A percentile compares a stretch with the other conserved stretches of the same genome.
Evolutionary conservation across 331 rosid species (phyloP).

Genomic region (Malus hybrid): DNA sequence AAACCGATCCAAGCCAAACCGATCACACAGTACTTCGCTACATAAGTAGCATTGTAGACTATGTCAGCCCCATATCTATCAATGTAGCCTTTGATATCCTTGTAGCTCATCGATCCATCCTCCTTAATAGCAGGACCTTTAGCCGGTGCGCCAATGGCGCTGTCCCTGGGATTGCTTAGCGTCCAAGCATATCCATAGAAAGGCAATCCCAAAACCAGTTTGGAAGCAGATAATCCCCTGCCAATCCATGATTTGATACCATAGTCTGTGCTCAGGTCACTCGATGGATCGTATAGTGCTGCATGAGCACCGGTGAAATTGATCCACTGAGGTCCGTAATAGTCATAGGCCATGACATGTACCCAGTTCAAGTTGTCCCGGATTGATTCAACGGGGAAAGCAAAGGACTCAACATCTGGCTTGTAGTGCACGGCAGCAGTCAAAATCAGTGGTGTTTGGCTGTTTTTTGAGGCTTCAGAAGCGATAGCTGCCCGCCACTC

Average conservation of each 20-base stretch:
- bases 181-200: conserved; percentile 53
- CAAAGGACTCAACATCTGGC: conserved; percentile 1
- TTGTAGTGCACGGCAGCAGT: conserved; percentile 7
- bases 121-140: not conserved
- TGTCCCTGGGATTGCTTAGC: conserved; percentile 17
- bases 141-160: conserved; percentile 18
- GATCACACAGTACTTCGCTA: conserved; percentile 23
- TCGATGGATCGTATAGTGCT: conserved; percentile 35
- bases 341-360: conserved; percentile 34
- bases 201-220: conserved; percentile 42
- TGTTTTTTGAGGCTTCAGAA: conserved; percentile 7
- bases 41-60: conserved; percentile 21
- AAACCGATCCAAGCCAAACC: conserved; percentile 30
- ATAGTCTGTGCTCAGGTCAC: conserved; percentile 6
- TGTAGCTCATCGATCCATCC: conserved; percentile 17
- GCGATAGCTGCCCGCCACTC: conserved; percentile 21
- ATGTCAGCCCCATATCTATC: not conserved
- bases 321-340: conserved; percentile 16
- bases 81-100: not conserved
- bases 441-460: conserved; percentile 5
- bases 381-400: conserved; percentile 30
- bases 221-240: conserved; percentile 26
- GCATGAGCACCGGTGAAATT: conserved; percentile 36
- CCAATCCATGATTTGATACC: conserved; percentile 40
- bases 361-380: conserved; percentile 37